These are phyloP conservation scores for Croton laevigatus DNA, from an alignment of 441 rosid species.

Conservation along the genomic window DNA sequence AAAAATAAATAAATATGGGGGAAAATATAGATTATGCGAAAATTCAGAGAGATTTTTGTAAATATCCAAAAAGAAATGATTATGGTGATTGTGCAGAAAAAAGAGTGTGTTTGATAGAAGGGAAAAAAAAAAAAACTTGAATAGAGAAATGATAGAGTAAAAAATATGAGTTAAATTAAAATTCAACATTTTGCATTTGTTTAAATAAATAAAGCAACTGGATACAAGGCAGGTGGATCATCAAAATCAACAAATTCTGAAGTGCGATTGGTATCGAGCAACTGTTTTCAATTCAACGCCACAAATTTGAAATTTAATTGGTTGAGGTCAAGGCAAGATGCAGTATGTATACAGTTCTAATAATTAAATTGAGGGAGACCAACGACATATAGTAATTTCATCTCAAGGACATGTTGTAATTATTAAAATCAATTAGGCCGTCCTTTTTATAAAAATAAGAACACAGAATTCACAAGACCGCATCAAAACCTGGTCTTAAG, in stretches of 20 bases:
- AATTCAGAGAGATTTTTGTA: no score
- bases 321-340: constrained; percentile 16
- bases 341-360: not conserved
- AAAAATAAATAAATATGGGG: no score
- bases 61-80: no score
- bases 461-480: constrained; percentile 35
- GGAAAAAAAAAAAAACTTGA: no score
- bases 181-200: no score
- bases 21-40: no score
- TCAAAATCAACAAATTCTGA: constrained; percentile 1
- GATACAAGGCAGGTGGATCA: constrained; percentile 9
- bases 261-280: not conserved
- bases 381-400: no score
- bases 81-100: no score
- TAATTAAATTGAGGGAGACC: not conserved
- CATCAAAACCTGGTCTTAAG: constrained; percentile 28
- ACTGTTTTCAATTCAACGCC: not conserved
- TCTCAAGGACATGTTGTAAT: not conserved
- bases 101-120: not conserved
- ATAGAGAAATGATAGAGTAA: no score
- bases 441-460: not conserved
- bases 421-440: not conserved
- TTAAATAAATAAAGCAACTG: no score
- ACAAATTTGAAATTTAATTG: constrained; percentile 13
- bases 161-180: no score